Evolutionary conservation across 2,329 filamentous ascomycete genomes (phyloP), one percentile per base, ranked within the genome.

Genomic region (Stemphylium beticola): DNA sequence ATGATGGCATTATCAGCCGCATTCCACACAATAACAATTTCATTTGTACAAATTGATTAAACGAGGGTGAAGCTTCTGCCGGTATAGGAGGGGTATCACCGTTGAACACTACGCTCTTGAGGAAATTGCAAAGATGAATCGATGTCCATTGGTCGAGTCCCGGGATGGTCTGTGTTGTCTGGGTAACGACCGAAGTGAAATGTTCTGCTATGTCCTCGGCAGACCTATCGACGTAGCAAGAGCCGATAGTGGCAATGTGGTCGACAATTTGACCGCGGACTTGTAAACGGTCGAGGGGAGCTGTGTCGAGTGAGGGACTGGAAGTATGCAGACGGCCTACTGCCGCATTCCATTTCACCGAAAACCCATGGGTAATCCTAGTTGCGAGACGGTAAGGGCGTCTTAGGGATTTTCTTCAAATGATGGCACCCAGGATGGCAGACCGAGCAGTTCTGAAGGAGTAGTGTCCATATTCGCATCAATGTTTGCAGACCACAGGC

Each of bases 351-450:
- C 61, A 66, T 2, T 33, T 17, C 10, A 64, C 36, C 4, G 24
- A 26, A 29, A 20, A 4, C 26, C 18, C 14, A 43, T 33, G 11
- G 17, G 34, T 44, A 3, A 47, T 51, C 7, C 57, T 57, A 2
- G 42, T 45, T 15, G 53, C 57, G 6, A 64, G 26, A 17, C 62
- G 52, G 32, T 46, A 58, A 4, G 60, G 62, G 10, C 54, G 47
- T 0, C 39, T 24, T 0, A 63, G 49, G 58, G 62, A 9, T 22
- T 43, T 20, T 54, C 60, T 6, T 67, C 66, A 67, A 62, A 74
- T 39, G 72, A 69, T 9, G 73, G 73, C 0, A 74, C 65, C 72
- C 71, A 76, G 7, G 67, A 71, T 2, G 70, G 67, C 15, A 74
- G 58, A 1, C 46, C 45, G 11, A 49, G 55, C 44, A 61, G 57